Evolutionary conservation across 805 yeast species (phyloP), one percentile per base, ranked within the genome.

Genomic region (Wickerhamomyces hampshirensis): DNA sequence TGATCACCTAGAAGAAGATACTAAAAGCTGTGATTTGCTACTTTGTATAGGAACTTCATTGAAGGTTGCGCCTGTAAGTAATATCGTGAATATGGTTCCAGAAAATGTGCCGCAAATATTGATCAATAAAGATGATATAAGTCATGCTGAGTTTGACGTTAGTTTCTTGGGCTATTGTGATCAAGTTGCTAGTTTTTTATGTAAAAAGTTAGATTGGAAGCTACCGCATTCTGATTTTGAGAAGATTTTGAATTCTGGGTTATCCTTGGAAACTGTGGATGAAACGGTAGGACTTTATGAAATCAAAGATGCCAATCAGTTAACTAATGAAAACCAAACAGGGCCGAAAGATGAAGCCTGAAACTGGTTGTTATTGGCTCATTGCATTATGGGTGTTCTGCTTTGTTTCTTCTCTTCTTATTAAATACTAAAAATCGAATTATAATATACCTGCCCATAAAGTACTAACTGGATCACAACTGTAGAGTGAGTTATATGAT

Each of bases 1-100:
- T 48, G 69, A 71, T 31, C 56, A 65, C 21, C 71, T 80, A 19
- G 63, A 66, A 28, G 68, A 70, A 29, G 96, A 89, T 54, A 66
- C 80, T 6, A 49, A 60, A 14, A 65, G 72, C 28, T 85, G 95
- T 59, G 97, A 89, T 58, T 64, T 88, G 37, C 63, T 89, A 30
- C 69, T 88, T 5, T 83, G 95, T 56, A 80, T 88, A 24, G 97
- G 97, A 13, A 88, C 97, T 0, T 87, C 96, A 15, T 68, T 88
- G 46, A 85, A 88, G 54, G 97, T 88, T 17, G 87, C 94, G 0
- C 97, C 97, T 0, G 96, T 89, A 5, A 78, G 87, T 35, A 88
- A 85, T 35, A 84, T 88, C 39, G 89, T 85, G n/a, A 80, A 85
- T 43, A 68, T 73, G 60, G 63, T 88, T 2, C 78, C 81, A 1